Evolutionary conservation across 345 rosid species (phyloP), one percentile per base, ranked within the genome.

Genomic region (Brassica carinata): DNA sequence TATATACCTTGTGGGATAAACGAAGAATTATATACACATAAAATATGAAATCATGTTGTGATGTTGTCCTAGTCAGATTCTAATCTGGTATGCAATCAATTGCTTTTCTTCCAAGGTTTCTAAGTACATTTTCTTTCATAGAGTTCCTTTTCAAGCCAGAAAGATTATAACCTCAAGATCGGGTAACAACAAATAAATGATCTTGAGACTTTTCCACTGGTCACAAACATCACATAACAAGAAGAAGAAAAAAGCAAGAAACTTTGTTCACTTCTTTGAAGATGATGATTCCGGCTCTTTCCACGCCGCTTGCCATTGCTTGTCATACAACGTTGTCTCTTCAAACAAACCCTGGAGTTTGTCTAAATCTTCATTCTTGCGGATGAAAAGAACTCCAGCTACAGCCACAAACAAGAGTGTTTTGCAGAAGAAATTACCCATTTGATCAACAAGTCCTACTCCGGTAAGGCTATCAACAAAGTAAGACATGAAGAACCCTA

Each of bases 291-390:
- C 84, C 4, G 94, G 92, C 62, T 96, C 99, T 79, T 86, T 88
- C 99, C 97, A 96, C 3, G 97, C 82, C 2, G 98, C 98, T 77
- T 92, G 97, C 99, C 99, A 93, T 87, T 96, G 98, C 85, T 89
- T 93, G 88, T 96, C 99, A 15, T 93, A 93, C 79, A 92, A 92
- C n/a, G 97, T 92, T 0, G 97, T 89, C 87, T 96, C 99, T 29
- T 96, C 95, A 4, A 96, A n/a, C 77, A 96, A 76, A 83, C 82
- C 88, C 83, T 89, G 90, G 13, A 93, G 71, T 51, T 76, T 93
- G 40, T 96, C 95, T 6, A 93, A 8, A 78, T 96, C 99, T 81
- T 92, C 99, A n/a, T 89, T 96, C 90, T 93, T 93, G 36, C 97
- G 89, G 71, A 96, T 87, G 65, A 92, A 73, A 61, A 96, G 97